Conservation (phyloP, 2,329 filamentous ascomycete genomes). For the Zasmidium citrigriseum region DNA sequence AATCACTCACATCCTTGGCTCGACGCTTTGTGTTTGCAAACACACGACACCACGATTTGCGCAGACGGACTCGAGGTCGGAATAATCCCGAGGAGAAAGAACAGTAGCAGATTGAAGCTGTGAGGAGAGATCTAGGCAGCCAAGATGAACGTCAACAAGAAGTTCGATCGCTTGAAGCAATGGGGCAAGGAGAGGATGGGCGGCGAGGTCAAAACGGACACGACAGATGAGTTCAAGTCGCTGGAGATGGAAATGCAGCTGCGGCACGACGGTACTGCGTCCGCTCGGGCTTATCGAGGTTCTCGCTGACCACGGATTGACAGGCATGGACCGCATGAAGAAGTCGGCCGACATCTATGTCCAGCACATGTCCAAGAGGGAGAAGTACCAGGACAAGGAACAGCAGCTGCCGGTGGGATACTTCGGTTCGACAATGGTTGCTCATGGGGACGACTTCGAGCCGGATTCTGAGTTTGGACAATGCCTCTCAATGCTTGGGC, state of each 20-base stretch:
- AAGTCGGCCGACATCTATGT: conserved; percentile 82
- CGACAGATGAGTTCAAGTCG: conserved; percentile 87
- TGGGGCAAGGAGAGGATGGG: conserved; percentile 98
- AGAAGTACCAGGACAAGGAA: conserved; percentile 83
- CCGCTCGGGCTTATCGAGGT: not conserved
- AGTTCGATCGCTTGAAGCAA: conserved; percentile 93
- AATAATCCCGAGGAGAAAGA: not conserved
- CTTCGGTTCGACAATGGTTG: conserved; percentile 81
- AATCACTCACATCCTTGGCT: not conserved
- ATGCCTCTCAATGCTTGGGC: conserved; percentile 76
- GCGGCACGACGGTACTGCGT: conserved; percentile 73
- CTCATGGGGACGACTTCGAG: conserved; percentile 91
- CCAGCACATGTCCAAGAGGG: conserved; percentile 83
- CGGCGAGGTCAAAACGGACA: conserved; percentile 79
- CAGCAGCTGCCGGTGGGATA: conserved; percentile 78
- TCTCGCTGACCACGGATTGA: conserved; percentile 3
- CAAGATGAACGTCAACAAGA: conserved; percentile 69
- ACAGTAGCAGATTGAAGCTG: not conserved
- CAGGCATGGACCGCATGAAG: conserved; percentile 89
- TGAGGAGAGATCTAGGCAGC: conserved; percentile 4
- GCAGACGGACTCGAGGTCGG: not conserved
- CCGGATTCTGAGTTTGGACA: conserved; percentile 87
- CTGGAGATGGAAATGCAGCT: conserved; percentile 89
- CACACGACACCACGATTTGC: not conserved
- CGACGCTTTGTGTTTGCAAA: not conserved